Percentiles rank a stretch among this genome's conserved stretches.
Conservation (phyloP, 768 basidiomycete species). For the Suillus hirtellus region DNA sequence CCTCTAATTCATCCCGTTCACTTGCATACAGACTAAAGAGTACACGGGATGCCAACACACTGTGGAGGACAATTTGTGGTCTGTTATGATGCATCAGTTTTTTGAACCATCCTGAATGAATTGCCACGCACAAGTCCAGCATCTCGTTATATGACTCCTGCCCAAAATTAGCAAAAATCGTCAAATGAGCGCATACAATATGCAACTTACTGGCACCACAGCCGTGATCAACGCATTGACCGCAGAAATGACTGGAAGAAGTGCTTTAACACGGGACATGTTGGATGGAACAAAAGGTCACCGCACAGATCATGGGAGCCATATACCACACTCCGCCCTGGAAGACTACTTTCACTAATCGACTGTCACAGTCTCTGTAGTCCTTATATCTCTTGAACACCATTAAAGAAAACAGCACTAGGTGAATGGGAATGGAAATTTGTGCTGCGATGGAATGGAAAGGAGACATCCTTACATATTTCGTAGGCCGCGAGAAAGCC, state of each 20-base stretch:
- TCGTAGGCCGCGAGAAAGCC: background rate
- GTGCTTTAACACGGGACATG: background rate
- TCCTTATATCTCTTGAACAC: constrained; percentile 3
- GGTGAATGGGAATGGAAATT: background rate
- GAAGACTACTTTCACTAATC: background rate
- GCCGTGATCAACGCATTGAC: background rate
- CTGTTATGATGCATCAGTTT: background rate
- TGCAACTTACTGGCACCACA: background rate
- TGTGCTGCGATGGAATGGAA: too few relatives aligned
- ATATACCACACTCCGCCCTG: background rate
- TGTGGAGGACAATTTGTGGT: constrained; percentile 1
- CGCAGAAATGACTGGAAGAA: background rate
- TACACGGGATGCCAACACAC: background rate
- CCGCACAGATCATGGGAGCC: constrained; percentile 1
- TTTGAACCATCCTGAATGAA: background rate
- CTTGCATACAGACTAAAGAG: background rate
- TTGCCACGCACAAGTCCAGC: constrained; percentile 1
- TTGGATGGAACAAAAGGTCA: background rate
- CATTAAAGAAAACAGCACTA: constrained; percentile 1
- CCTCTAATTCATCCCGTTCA: background rate
- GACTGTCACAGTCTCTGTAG: background rate
- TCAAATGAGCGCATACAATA: background rate
- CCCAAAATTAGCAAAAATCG: background rate
- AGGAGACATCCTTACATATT: background rate
- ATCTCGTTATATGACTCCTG: background rate